A percentile compares a stretch with the other conserved stretches of the same genome.
These are phyloP conservation scores for Suhomyces yuchorum DNA, from an alignment of 1,139 yeast genomes.

Conservation along the genomic window DNA sequence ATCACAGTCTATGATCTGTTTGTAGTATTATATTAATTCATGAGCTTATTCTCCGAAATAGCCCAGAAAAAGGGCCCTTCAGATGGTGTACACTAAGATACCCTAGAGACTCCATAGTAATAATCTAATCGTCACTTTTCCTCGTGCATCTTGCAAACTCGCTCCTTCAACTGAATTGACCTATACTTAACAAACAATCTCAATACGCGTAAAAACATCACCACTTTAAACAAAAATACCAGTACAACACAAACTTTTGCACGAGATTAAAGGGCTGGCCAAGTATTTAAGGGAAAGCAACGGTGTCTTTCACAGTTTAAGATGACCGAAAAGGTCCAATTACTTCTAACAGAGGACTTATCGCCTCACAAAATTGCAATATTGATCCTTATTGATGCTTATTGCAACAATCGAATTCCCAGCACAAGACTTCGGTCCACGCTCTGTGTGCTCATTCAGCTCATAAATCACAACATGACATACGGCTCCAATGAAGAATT, in stretches of 20 bases:
- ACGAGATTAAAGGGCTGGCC: not conserved
- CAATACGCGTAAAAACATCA: not conserved
- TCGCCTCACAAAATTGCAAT: slow-evolving; percentile 40
- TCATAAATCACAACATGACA: slow-evolving; percentile 31
- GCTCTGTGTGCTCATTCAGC: slow-evolving; percentile 23
- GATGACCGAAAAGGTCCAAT: slow-evolving; percentile 10
- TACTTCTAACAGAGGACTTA: slow-evolving; percentile 34
- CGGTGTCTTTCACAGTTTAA: not conserved
- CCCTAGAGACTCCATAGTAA: too few species aligned
- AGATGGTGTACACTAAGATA: too few species aligned
- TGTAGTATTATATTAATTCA: too few species aligned
- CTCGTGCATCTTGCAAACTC: too few species aligned
- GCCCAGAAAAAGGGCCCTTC: too few species aligned
- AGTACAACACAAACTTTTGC: not conserved
- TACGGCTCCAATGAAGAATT: slow-evolving; percentile 25
- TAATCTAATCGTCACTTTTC: too few species aligned
- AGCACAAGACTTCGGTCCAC: slow-evolving; percentile 15
- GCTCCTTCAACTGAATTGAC: too few species aligned
- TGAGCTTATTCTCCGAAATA: too few species aligned
- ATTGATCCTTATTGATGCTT: slow-evolving; percentile 26
- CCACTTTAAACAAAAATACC: not conserved
- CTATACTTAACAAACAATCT: not conserved
- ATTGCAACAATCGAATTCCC: slow-evolving; percentile 24
- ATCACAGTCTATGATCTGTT: too few species aligned
- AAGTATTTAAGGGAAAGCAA: not conserved